Evolutionary conservation across 1,284 basidiomycete genomes (phyloP), one percentile per base, ranked within the genome.

Genomic region (Leccinum glutinopallens): DNA sequence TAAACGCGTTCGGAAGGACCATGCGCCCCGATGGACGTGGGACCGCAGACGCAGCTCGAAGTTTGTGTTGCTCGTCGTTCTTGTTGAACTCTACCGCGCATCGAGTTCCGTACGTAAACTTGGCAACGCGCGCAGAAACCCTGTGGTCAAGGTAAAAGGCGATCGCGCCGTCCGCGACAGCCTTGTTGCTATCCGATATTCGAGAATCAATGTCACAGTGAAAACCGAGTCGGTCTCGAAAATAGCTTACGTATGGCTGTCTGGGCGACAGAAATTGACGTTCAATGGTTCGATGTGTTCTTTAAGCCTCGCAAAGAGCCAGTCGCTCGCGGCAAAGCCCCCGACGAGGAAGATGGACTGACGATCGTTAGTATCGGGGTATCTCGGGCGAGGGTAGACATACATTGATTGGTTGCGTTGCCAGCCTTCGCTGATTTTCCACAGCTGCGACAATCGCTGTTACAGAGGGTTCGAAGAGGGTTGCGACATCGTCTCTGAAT

Each of bases 381-480:
- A 39, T 49, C 12, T 4, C 5, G 4, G 19, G 32, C 5, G 2
- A 43, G 17, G 25, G 17, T 12, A 55, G 39, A 69, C 75, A 7
- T 63, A 78, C 74, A 32, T 56, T 61, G 59, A 75, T 75, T 3
- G 69, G 65, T 37, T 63, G 71, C 19, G 55, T 78, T 35, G 74
- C 71, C 22, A 61, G 56, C 46, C 3, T 65, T 43, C 67, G 68
- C 63, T 82, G 80, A 22, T 75, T 70, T 51, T 75, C 64, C 2
- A 82, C 68, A 1, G 77, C 74, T 0, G 72, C 67, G 5, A 79
- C 64, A 8, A 82, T 79, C 5, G 71, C 75, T 6, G 61, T 33
- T 9, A 78, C 64, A 0, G 80, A 79, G 0, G 81, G 80, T 61
- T 80, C 73, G 61, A 83, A 83, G 58, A 82, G 77, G 2, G 71